Evolutionary conservation across 2,329 filamentous ascomycete genomes (phyloP), one percentile per base, ranked within the genome.

Genomic region (Conoideocrella luteorostrata): DNA sequence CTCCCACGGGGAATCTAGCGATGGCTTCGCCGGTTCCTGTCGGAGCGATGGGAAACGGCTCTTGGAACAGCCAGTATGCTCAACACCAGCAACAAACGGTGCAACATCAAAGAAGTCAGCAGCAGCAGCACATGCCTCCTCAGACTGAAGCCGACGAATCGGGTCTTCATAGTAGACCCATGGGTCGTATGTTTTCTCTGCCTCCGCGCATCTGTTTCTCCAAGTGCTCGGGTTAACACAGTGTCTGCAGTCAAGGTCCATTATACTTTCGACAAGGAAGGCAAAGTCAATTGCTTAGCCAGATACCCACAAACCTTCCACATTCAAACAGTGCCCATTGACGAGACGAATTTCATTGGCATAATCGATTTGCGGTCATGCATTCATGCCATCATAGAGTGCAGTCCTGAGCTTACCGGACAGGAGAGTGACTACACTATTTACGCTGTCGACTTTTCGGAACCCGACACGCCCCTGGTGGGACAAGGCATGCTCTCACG

Each of bases 371-470:
- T 97, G 43, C 84, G 84, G 53, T 84, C 84, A 49, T 97, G 93
- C 64, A 79, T 96, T 36, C 82, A 91, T 61, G 87, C 90, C 45
- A 84, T 98, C 47, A 69, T 72, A 20, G 70, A 79, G 45, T 78
- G 75, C 68, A 97, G 93, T 60, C 93, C 93, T 29, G 93, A 98
- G 67, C 76, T 98, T 36, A 55, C 56, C 7, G 78, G 59, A 72
- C 84, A 71, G 61, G 84, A 67, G 68, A 68, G 78, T 64, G 90
- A 98, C 67, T 98, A 93, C 67, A 93, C 89, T n/a, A 82, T 98
- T 45, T 98, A 98, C 66, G 89, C 91, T 23, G 88, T 88, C 69
- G 93, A 98, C 64, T 97, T 91, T 64, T 96, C 93, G 11, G 93
- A 98, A 66, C 86, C 87, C 51, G 90, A 96, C 59, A 88, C 84